Base-by-base conservation (phyloP, 345 rosid genomes). In the Turritis glabra region DNA sequence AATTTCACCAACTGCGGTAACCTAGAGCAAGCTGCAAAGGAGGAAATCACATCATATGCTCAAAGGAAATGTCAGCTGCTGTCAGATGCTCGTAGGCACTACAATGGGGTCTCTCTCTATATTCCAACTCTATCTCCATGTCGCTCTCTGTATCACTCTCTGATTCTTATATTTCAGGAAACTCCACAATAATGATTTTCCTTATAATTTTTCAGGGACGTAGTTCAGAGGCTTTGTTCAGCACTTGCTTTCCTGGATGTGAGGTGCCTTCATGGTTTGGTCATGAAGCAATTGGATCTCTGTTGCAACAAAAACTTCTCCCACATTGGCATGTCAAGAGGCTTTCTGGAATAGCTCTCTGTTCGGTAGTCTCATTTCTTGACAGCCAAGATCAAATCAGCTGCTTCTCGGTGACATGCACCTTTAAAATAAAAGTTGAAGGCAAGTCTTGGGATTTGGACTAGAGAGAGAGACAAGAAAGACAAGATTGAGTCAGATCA, bases 361-460 rank as follows among this genome's bases (percentile, higher is more conserved):
- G 30, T 23, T 30, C 56, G 22, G 56, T 23, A 2, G 56, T 51
- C 56, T 5, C 27, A 22, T 22, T 23, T 51, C 30, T 1, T 23
- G 3, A 1, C 3, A 8, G n/a, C 17, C 0, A 47, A 23, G 57
- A 60, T 33, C 22, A 26, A 48, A 48, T 59, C 48, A 71, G 52
- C 37, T 59, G 64, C 12, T 69, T 69, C 44, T 56, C 64, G 17
- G 64, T 69, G 7, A 56, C 64, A 29, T 69, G 64, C 43, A 69
- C 32, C 17, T 41, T 69, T 56, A 27, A 14, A 41, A 15, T 41
- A 15, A 41, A 41, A 41, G 18, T 15, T 41, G 47, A 41, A 15
- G 47, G 2, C 47, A 41, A 15, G 18, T 41, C 47, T 41, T 41
- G 47, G 47, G 18, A 15, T 15, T 41, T 41, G 47, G 47, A 41